phyloP scores from a whole-genome alignment of 257 asterid genomes.

The Coffea canephora region DNA sequence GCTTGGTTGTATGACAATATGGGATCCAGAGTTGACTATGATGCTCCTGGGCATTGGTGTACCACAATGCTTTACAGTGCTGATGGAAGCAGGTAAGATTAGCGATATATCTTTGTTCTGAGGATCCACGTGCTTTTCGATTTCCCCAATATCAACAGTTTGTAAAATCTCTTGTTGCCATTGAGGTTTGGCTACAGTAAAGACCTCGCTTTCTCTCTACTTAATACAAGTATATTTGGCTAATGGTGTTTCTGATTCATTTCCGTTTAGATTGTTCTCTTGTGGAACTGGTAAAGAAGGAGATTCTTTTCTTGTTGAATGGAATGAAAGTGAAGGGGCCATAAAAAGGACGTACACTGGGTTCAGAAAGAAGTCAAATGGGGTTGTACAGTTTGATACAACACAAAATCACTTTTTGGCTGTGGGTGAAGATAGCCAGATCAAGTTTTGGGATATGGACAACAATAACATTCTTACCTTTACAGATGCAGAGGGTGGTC shows the following conservation, averaged over 20 bases:
- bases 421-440: conserved; percentile 92
- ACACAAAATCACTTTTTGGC: conserved; percentile 92
- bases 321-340: conserved; percentile 99
- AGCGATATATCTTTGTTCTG: background rate
- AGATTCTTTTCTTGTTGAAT: conserved; percentile 89
- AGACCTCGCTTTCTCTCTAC: background rate
- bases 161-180: background rate
- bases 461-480: conserved; percentile 52
- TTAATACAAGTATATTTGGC: too few species aligned
- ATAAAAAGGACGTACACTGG: conserved; percentile 86
- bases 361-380: conserved; percentile 74
- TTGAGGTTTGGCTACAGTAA: background rate
- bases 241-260: background rate
- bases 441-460: conserved; percentile 99
- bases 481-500: conserved; percentile 93
- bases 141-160: background rate
- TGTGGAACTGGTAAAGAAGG: conserved; percentile 99
- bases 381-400: conserved; percentile 90
- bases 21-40: conserved; percentile 98
- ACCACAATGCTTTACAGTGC: conserved; percentile 96
- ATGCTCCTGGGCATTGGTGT: conserved; percentile 99
- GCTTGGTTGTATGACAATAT: conserved; percentile 94
- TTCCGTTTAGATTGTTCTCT: conserved; percentile 70
- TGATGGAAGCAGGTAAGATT: conserved; percentile 85
- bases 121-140: background rate